phyloP scores from a whole-genome alignment of 73 alveolate genomes.

The Effrenium voratum region DNA sequence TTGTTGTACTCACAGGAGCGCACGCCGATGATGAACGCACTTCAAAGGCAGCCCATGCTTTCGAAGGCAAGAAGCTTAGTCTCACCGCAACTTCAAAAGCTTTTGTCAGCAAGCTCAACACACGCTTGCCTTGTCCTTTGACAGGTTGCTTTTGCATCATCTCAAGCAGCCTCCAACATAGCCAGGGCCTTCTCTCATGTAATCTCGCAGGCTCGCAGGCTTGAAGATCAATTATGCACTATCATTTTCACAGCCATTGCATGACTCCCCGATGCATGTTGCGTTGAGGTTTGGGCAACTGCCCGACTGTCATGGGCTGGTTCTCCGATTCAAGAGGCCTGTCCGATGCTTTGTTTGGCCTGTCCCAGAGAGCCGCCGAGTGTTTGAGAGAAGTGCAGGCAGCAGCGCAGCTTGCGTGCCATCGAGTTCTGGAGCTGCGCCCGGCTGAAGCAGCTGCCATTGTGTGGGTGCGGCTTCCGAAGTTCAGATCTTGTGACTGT shows the following conservation, averaged over 20 bases:
- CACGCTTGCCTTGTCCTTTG: too few relatives aligned
- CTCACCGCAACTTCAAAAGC: too few relatives aligned
- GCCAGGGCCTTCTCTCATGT: neutral
- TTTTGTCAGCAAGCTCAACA: too few relatives aligned
- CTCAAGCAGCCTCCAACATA: conserved; percentile 48
- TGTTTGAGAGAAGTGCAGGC: neutral
- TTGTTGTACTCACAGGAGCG: too few relatives aligned
- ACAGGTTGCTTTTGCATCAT: conserved; percentile 28
- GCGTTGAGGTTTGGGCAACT: conserved; percentile 43
- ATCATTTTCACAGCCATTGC: too few relatives aligned
- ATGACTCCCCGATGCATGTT: too few relatives aligned
- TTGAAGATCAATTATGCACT: neutral
- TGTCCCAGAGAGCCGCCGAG: neutral
- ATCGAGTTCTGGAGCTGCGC: neutral
- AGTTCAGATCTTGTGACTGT: too few relatives aligned
- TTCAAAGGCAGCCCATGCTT: neutral
- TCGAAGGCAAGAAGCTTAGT: neutral
- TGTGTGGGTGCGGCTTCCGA: conserved; percentile 22
- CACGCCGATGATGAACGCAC: neutral
- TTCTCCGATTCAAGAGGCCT: conserved; percentile 24
- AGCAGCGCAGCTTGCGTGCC: neutral
- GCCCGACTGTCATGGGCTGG: conserved; percentile 29
- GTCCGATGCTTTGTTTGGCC: neutral
- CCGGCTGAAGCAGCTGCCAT: conserved; percentile 51
- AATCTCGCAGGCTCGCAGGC: neutral